phyloP scores from a whole-genome alignment of 192 early-diverging fungal genomes.

The Mortierella alpina region DNA sequence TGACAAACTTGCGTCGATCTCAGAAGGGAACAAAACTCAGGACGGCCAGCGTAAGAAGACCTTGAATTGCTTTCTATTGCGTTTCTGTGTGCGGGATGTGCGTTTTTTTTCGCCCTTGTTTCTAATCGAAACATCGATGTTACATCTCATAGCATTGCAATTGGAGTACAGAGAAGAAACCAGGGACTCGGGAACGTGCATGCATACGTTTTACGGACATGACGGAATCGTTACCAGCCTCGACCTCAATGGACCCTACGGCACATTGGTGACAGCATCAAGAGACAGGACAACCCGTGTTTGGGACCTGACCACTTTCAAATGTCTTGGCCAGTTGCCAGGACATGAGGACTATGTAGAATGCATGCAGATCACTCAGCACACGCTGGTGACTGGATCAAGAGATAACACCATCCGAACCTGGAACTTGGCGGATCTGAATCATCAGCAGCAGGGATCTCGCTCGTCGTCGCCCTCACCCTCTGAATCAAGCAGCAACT shows the following conservation, averaged over 20 bases:
- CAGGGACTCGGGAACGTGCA: constrained; percentile 56
- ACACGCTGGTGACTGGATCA: constrained; percentile 54
- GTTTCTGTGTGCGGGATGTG: background rate
- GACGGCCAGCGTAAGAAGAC: constrained; percentile 41
- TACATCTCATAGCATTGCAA: constrained; percentile 32
- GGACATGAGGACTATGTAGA: constrained; percentile 56
- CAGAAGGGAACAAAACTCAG: constrained; percentile 31
- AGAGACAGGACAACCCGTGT: constrained; percentile 75
- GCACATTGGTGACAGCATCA: constrained; percentile 71
- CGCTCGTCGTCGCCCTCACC: constrained; percentile 42
- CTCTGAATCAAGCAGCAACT: constrained; percentile 32
- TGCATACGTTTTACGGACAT: constrained; percentile 70
- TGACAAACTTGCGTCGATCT: constrained; percentile 56
- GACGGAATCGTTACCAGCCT: constrained; percentile 70
- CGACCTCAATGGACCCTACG: constrained; percentile 66
- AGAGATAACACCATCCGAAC: constrained; percentile 50
- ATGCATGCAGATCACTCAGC: constrained; percentile 33
- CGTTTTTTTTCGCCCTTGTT: background rate
- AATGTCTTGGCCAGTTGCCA: constrained; percentile 64
- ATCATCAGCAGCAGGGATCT: constrained; percentile 23
- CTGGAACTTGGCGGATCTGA: constrained; percentile 42
- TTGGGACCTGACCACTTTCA: constrained; percentile 73
- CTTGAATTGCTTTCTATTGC: too few relatives aligned
- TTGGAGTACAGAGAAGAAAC: constrained; percentile 43
- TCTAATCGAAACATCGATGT: too few relatives aligned